phyloP scores from a whole-genome alignment of 2,329 filamentous ascomycete genomes.

The Aspergillus tamarii region DNA sequence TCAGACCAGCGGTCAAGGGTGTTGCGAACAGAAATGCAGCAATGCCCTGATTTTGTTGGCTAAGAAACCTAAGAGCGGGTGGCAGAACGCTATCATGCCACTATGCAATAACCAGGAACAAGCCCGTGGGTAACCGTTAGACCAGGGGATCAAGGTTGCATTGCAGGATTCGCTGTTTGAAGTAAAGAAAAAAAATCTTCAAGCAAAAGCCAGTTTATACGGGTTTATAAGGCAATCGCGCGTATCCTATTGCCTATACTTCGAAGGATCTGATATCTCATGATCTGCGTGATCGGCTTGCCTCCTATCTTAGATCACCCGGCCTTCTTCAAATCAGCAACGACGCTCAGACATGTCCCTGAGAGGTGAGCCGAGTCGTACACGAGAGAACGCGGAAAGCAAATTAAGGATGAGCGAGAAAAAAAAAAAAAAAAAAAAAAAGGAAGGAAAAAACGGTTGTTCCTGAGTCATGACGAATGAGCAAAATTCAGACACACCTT shows the following conservation, averaged over 20 bases:
- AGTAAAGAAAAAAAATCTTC: slow-evolving; percentile 15
- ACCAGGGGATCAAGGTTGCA: slow-evolving; percentile 19
- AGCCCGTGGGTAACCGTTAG: slow-evolving; percentile 19
- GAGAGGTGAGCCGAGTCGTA: not conserved
- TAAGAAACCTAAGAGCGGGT: slow-evolving; percentile 15
- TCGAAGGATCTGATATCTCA: slow-evolving; percentile 16
- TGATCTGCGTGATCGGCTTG: slow-evolving; percentile 21
- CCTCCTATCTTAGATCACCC: slow-evolving; percentile 8
- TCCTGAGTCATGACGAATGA: slow-evolving; percentile 5
- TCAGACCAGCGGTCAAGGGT: slow-evolving; percentile 1
- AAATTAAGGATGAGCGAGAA: slow-evolving; percentile 2
- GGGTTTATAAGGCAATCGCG: slow-evolving; percentile 16
- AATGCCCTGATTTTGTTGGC: slow-evolving; percentile 11
- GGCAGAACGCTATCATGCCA: slow-evolving; percentile 9
- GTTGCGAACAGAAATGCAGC: not conserved
- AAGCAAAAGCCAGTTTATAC: slow-evolving; percentile 7
- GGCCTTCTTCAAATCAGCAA: slow-evolving; percentile 10
- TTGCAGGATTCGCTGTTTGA: slow-evolving; percentile 18
- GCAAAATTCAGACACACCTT: slow-evolving; percentile 7
- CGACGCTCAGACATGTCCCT: slow-evolving; percentile 1
- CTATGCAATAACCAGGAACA: slow-evolving; percentile 13
- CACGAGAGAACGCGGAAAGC: not conserved
- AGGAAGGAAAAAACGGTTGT: not conserved
- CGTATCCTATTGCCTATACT: slow-evolving; percentile 11
- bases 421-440: not conserved